Percentiles rank a stretch among this genome's conserved stretches.
Conservation (phyloP, 805 yeast genomes). For the Nakazawaea anatomiae region DNA sequence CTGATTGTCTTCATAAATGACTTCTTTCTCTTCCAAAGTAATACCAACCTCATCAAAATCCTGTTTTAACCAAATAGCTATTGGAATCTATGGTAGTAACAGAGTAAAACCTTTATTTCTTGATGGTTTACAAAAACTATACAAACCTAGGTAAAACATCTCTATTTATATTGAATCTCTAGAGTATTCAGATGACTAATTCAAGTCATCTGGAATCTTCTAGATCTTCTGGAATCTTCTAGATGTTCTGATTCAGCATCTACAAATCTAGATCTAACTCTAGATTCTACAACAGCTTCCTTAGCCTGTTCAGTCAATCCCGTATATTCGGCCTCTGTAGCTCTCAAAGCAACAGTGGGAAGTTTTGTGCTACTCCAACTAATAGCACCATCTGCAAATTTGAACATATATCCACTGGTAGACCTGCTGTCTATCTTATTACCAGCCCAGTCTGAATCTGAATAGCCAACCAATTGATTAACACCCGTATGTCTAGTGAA, state of each 20-base stretch:
- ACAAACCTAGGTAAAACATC: too few species aligned
- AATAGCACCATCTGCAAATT: constrained; percentile 10
- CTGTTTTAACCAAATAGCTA: constrained; percentile 9
- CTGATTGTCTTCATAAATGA: constrained; percentile 7
- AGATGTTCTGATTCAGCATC: too few species aligned
- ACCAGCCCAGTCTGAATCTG: constrained; percentile 13
- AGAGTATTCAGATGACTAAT: too few species aligned
- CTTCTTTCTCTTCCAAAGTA: constrained; percentile 1
- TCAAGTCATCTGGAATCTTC: too few species aligned
- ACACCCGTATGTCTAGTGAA: not conserved
- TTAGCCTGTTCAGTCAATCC: constrained; percentile 10
- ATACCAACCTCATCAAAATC: not conserved
- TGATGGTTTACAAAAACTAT: too few species aligned
- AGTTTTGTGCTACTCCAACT: constrained; percentile 16
- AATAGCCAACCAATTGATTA: constrained; percentile 7
- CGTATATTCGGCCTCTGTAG: constrained; percentile 16
- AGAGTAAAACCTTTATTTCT: too few species aligned
- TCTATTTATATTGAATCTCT: too few species aligned
- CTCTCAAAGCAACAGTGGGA: constrained; percentile 10
- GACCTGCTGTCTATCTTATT: constrained; percentile 11
- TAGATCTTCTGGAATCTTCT: too few species aligned
- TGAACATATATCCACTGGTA: constrained; percentile 2
- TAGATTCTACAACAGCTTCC: too few species aligned
- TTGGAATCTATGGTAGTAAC: too few species aligned
- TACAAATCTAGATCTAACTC: too few species aligned